Conservation (phyloP, 345 rosid genomes). For the Hibiscus trionum region DNA sequence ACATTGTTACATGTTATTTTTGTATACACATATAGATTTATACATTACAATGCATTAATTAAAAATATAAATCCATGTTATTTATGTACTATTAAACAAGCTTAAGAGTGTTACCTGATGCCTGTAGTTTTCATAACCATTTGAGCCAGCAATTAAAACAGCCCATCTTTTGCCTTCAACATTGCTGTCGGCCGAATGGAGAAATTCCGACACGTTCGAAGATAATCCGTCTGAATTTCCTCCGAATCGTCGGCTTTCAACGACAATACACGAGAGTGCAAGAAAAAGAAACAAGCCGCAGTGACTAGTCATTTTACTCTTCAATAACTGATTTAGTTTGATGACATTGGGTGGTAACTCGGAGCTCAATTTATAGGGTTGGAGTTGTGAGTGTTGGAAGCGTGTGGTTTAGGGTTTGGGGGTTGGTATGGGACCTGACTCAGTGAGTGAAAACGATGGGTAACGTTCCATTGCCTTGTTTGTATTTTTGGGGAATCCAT, state of each 20-base stretch:
- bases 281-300: neutral
- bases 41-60: neutral
- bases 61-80: no score
- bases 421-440: no score
- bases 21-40: no score
- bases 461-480: no score
- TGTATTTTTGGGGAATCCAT: no score
- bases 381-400: no score
- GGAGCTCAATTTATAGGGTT: no score
- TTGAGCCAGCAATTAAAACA: neutral
- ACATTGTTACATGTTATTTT: neutral
- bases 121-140: neutral
- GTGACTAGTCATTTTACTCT: neutral
- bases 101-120: neutral
- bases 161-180: neutral
- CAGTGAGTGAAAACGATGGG: no score
- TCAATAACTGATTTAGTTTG: no score
- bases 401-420: no score
- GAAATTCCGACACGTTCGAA: neutral
- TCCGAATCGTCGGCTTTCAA: neutral
- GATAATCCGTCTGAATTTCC: neutral
- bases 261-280: neutral
- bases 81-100: no score
- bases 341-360: no score
- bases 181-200: neutral